A percentile compares a stretch with the other conserved stretches of the same genome.
phyloP scores from a whole-genome alignment of 805 yeast genomes.

The Starmera pachycereana region DNA sequence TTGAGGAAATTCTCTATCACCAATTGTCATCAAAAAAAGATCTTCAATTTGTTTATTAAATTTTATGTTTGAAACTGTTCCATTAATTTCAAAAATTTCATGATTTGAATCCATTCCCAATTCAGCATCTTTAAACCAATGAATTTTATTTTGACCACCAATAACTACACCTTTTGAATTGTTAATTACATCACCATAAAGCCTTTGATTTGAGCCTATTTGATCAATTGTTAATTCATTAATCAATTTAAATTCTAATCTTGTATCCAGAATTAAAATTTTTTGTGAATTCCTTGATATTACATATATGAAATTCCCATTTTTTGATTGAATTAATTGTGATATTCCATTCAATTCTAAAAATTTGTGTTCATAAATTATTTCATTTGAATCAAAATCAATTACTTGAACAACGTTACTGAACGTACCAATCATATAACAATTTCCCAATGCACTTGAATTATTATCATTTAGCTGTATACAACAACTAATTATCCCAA shows the following conservation, averaged over 20 bases:
- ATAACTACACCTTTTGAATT: constrained; percentile 18
- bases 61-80: constrained; percentile 7
- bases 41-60: constrained; percentile 10
- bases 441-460: constrained; percentile 10
- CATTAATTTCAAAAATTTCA: background rate
- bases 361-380: constrained; percentile 7
- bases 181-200: constrained; percentile 13
- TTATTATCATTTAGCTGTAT: constrained; percentile 3
- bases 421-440: constrained; percentile 22
- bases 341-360: constrained; percentile 19
- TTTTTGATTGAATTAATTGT: constrained; percentile 25
- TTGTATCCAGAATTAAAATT: constrained; percentile 25
- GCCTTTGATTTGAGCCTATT: constrained; percentile 11
- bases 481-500: constrained; percentile 15
- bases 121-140: constrained; percentile 16
- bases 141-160: constrained; percentile 15
- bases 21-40: constrained; percentile 8
- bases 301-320: constrained; percentile 25
- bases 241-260: constrained; percentile 19
- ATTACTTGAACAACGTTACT: constrained; percentile 18
- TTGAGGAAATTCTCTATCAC: constrained; percentile 8
- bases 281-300: constrained; percentile 19
- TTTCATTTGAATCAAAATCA: constrained; percentile 1
- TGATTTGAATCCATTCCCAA: constrained; percentile 7
- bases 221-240: constrained; percentile 6